A percentile compares a stretch with the other conserved stretches of the same genome.
These are phyloP conservation scores for Trichosporon ovoides DNA, from an alignment of 1,284 basidiomycete species.

Conservation along the genomic window DNA sequence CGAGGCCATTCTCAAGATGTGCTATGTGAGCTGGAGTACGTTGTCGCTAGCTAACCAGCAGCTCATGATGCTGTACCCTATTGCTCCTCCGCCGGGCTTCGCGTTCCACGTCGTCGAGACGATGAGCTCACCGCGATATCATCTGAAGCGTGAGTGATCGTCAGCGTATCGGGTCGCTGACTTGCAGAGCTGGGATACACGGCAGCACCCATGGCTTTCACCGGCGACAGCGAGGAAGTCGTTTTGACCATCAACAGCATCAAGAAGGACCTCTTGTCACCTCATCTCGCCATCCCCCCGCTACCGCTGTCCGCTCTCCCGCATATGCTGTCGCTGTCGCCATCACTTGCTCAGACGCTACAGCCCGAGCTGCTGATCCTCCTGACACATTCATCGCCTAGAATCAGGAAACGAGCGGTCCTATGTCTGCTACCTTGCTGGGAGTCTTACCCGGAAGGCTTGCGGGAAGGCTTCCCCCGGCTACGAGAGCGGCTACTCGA, in stretches of 20 bases:
- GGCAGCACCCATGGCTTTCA: conserved; percentile 86
- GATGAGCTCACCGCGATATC: conserved; percentile 87
- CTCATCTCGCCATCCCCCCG: conserved; percentile 65
- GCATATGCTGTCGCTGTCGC: conserved; percentile 80
- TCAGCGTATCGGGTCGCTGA: background rate
- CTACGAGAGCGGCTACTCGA: conserved; percentile 81
- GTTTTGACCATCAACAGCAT: conserved; percentile 96
- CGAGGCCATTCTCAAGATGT: conserved; percentile 88
- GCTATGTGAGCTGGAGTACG: conserved; percentile 66
- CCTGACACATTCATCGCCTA: conserved; percentile 81
- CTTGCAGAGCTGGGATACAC: conserved; percentile 77
- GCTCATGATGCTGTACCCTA: conserved; percentile 52
- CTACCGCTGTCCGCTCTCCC: conserved; percentile 81
- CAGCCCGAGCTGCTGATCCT: conserved; percentile 79
- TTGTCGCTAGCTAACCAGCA: conserved; percentile 15
- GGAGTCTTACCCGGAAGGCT: conserved; percentile 70
- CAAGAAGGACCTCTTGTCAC: conserved; percentile 91
- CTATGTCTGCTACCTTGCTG: conserved; percentile 73
- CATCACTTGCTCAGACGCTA: conserved; percentile 82
- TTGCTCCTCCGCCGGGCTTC: conserved; percentile 50
- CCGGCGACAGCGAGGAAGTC: conserved; percentile 89
- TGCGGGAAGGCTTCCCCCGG: conserved; percentile 62
- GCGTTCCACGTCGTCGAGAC: conserved; percentile 94
- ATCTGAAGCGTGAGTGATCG: conserved; percentile 71
- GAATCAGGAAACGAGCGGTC: conserved; percentile 83